phyloP scores from a whole-genome alignment of 176 grass and related monocot genomes.

The Rhipidocladum racemiflorum region DNA sequence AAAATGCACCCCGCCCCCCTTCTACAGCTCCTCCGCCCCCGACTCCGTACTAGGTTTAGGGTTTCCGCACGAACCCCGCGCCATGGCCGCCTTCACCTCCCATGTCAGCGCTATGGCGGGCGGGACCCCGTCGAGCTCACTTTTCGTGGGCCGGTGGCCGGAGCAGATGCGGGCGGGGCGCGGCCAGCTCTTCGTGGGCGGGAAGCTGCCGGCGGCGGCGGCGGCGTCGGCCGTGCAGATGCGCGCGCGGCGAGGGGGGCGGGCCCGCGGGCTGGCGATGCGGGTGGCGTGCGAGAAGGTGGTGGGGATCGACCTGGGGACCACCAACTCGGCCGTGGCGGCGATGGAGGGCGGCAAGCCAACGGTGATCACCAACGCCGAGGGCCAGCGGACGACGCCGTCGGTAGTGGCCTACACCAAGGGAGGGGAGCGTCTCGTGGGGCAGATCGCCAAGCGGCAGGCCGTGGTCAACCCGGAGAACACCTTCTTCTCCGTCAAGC shows the following conservation, averaged over 20 bases:
- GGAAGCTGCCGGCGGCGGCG: conserved; percentile 6
- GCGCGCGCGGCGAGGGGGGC: conserved; percentile 21
- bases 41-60: conserved; percentile 23
- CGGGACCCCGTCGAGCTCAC: conserved; percentile 38
- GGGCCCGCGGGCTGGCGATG: conserved; percentile 40
- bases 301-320: conserved; percentile 92
- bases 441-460: conserved; percentile 95
- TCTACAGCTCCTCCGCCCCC: neutral
- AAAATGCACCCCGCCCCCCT: conserved; percentile 4
- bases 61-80: neutral
- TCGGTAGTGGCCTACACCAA: conserved; percentile 96
- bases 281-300: conserved; percentile 93
- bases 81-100: conserved; percentile 50
- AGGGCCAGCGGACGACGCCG: conserved; percentile 89
- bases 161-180: neutral
- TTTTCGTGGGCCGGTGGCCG: conserved; percentile 54
- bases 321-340: conserved; percentile 93
- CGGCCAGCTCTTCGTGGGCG: conserved; percentile 46
- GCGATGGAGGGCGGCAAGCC: conserved; percentile 99
- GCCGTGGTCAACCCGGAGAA: conserved; percentile 98
- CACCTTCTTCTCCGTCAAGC: conserved; percentile 98
- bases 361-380: conserved; percentile 93
- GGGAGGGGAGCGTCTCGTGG: conserved; percentile 73
- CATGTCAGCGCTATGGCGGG: conserved; percentile 50
- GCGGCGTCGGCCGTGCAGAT: conserved; percentile 24